These are phyloP conservation scores for Endocladia muricata DNA, from an alignment of 31 red algal genomes.

Conservation along the genomic window DNA sequence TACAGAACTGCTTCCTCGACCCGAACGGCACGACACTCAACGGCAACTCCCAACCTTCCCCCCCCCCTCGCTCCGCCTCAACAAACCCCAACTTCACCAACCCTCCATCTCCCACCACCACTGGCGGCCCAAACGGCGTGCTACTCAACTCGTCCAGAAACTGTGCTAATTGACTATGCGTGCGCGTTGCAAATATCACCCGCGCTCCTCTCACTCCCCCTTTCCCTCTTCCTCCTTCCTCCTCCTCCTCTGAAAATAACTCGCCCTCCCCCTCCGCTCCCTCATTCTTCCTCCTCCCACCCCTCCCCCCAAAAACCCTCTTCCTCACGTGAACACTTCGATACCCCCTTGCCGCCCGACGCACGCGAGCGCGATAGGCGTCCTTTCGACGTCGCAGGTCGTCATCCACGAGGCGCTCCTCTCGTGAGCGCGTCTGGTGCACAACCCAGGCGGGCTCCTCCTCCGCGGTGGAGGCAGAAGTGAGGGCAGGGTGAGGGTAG, in stretches of 20 bases:
- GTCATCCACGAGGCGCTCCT: slow-evolving; percentile 13
- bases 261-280: neutral
- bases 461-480: neutral
- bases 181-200: slow-evolving; percentile 77
- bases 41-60: slow-evolving; percentile 2
- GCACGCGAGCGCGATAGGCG: neutral
- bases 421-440: slow-evolving; percentile 13
- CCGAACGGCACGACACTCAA: slow-evolving; percentile 56
- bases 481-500: neutral
- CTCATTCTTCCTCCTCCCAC: neutral
- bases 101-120: neutral
- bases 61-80: neutral
- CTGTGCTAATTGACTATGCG: slow-evolving; percentile 84
- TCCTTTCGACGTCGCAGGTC: slow-evolving; percentile 19
- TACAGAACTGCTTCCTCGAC: slow-evolving; percentile 82
- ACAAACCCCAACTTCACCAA: neutral
- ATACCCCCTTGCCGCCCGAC: neutral
- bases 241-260: slow-evolving; percentile 25
- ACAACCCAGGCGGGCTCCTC: slow-evolving; percentile 39
- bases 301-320: no score
- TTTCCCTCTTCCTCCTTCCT: neutral
- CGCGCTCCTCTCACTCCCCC: slow-evolving; percentile 8
- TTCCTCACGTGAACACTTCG: neutral
- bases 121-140: slow-evolving; percentile 26
- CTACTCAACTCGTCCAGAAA: slow-evolving; percentile 67